Percentiles rank a stretch among this genome's conserved stretches.
Conservation (phyloP, 2,329 filamentous ascomycete species). For the Onygenales sp. region DNA sequence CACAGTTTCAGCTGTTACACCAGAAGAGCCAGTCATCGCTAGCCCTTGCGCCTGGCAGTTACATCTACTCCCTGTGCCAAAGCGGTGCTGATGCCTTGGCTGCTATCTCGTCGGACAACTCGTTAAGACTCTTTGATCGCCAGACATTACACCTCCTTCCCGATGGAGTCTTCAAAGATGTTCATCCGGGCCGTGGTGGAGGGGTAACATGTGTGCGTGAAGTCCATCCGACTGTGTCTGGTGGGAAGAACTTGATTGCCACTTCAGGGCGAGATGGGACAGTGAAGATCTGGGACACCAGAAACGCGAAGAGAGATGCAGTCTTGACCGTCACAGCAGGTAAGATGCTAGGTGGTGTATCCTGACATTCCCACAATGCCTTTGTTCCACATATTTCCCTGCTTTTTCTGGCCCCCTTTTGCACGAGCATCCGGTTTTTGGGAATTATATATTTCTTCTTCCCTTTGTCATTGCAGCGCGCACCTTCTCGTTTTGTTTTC, state of each 20-base stretch:
- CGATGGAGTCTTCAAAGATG: slow-evolving; percentile 8
- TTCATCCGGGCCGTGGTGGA: slow-evolving; percentile 20
- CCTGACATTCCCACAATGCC: neutral
- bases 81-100: slow-evolving; percentile 24
- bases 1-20: slow-evolving; percentile 6
- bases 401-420: too few species aligned
- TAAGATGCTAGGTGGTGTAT: slow-evolving; percentile 10
- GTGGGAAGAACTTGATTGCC: slow-evolving; percentile 13
- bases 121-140: slow-evolving; percentile 32
- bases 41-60: slow-evolving; percentile 29
- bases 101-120: slow-evolving; percentile 38
- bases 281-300: slow-evolving; percentile 33
- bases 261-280: slow-evolving; percentile 28
- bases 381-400: neutral
- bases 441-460: too few species aligned
- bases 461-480: too few species aligned
- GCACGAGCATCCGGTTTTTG: too few species aligned
- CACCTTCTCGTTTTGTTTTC: too few species aligned
- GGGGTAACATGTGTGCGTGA: slow-evolving; percentile 29
- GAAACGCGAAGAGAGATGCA: slow-evolving; percentile 19
- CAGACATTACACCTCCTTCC: slow-evolving; percentile 22
- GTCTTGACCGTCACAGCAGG: slow-evolving; percentile 27
- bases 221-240: neutral
- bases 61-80: slow-evolving; percentile 33
- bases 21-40: slow-evolving; percentile 22